These are phyloP conservation scores for Fallopia convolvulus DNA, from an alignment of 148 eudicot genomes.

Conservation along the genomic window DNA sequence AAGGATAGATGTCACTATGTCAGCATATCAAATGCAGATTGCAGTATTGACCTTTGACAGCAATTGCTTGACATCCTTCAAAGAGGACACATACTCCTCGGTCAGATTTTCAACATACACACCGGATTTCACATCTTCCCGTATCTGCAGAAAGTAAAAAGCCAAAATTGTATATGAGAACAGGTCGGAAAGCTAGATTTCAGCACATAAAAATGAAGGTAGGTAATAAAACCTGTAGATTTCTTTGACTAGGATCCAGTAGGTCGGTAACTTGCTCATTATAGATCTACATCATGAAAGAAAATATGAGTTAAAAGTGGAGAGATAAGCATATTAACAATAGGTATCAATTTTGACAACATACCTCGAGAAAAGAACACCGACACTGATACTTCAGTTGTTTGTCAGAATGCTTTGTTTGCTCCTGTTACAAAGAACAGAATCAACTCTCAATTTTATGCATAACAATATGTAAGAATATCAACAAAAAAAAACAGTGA, in stretches of 20 bases:
- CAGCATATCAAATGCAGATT: background rate
- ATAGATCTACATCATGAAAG: slow-evolving; percentile 52
- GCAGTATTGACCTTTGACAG: slow-evolving; percentile 55
- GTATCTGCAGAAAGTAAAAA: slow-evolving; percentile 40
- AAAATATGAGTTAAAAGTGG: background rate
- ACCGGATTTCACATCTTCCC: slow-evolving; percentile 92
- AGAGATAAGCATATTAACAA: background rate
- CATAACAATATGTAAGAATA: background rate
- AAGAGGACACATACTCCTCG: slow-evolving; percentile 65
- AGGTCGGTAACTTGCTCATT: slow-evolving; percentile 94
- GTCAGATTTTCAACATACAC: slow-evolving; percentile 92
- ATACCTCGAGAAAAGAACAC: slow-evolving; percentile 96
- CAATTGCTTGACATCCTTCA: slow-evolving; percentile 73
- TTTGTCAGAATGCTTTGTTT: slow-evolving; percentile 67
- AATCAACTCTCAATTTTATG: background rate
- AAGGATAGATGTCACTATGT: background rate
- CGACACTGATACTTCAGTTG: slow-evolving; percentile 84
- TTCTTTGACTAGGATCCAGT: slow-evolving; percentile 78
- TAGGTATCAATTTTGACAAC: slow-evolving; percentile 2
- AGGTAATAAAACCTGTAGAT: slow-evolving; percentile 61
- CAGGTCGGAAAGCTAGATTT: background rate
- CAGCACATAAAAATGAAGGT: slow-evolving; percentile 14
- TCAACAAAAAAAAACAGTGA: background rate
- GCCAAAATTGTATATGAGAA: background rate
- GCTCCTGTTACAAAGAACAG: slow-evolving; percentile 41